Base-by-base conservation (phyloP, 176 grass and related monocot genomes). In the Oryza australiensis region DNA sequence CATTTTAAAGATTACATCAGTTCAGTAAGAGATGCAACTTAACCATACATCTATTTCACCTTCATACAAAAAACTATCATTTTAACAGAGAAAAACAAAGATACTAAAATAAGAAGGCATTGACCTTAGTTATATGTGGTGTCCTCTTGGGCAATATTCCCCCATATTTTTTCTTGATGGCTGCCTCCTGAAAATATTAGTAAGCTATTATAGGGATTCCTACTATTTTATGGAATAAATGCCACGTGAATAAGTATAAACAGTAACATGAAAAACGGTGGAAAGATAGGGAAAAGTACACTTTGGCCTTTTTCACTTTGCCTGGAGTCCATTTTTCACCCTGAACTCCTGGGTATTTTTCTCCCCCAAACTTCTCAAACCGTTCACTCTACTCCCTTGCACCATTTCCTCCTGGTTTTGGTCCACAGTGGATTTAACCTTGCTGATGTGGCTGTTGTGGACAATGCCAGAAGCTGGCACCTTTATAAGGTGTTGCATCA, bases 81-180 rank as follows among this genome's bases (percentile, higher is more conserved):
- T 60, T 65, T 68, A 66, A 13, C 15, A 77, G 9, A 26, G 23
- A 68, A 62, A 65, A 34, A 7, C 72, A 77, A 57, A 51, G 29
- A 75, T 12, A 66, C 32, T 13, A 18, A 20, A 82, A 46, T 62
- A 43, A 15, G n/a, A 62, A n/a, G n/a, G 6, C 42, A 72, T 66
- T 80, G 77, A 94, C 94, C 89, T 92, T 94, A 32, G 91, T 94
- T 90, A 97, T 97, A 84, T 94, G 87, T 60, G 91, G 87, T 18
- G 91, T 85, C 68, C 88, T 97, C 82, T 77, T 97, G 42, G 87
- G 89, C 6, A 94, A 68, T 78, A 88, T 88, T 73, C 89, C 92
- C 82, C 85, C 91, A 71, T 92, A 94, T 70, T 94, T 97, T 85
- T 89, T 97, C 83, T 94, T 97, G 53, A 97, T 83, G 42, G 33